phyloP scores from a whole-genome alignment of 495 filamentous ascomycete species.

The Massariosphaeria phaeospora region DNA sequence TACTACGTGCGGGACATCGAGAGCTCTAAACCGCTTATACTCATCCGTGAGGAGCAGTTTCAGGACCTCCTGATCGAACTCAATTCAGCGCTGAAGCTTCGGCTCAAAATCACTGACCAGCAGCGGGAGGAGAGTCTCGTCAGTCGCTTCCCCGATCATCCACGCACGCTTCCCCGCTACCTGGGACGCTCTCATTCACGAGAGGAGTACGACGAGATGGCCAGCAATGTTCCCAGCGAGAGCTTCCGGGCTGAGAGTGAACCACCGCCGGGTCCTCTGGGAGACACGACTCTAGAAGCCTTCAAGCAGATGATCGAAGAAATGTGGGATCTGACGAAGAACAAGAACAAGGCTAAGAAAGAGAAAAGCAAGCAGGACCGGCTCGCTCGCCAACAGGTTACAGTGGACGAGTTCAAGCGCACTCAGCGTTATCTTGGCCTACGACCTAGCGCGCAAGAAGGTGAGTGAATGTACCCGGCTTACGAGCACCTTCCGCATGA shows the following conservation, averaged over 20 bases:
- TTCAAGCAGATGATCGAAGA: conserved; percentile 50
- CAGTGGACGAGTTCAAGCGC: conserved; percentile 52
- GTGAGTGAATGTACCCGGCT: conserved; percentile 10
- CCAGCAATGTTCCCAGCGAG: conserved; percentile 29
- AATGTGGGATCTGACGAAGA: conserved; percentile 43
- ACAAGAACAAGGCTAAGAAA: conserved; percentile 44
- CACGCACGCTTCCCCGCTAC: conserved; percentile 58
- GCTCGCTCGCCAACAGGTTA: conserved; percentile 42
- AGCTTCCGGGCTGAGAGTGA: conserved; percentile 19
- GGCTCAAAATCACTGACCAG: conserved; percentile 50
- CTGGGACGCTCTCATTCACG: conserved; percentile 51
- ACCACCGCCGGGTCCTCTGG: conserved; percentile 7
- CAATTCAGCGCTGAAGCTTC: conserved; percentile 47
- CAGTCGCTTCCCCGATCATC: conserved; percentile 52
- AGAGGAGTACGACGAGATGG: conserved; percentile 38
- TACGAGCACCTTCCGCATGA: no score
- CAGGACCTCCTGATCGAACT: conserved; percentile 54
- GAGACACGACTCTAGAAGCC: conserved; percentile 39
- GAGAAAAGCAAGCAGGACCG: conserved; percentile 42
- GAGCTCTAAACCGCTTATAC: conserved; percentile 49
- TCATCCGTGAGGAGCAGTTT: conserved; percentile 62
- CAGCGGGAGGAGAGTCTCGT: conserved; percentile 47
- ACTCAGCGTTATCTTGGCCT: conserved; percentile 67
- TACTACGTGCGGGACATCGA: conserved; percentile 58
- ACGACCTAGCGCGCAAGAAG: conserved; percentile 34